These are phyloP conservation scores for Orbilia quercus DNA, from an alignment of 2,329 filamentous ascomycete species.

Conservation along the genomic window DNA sequence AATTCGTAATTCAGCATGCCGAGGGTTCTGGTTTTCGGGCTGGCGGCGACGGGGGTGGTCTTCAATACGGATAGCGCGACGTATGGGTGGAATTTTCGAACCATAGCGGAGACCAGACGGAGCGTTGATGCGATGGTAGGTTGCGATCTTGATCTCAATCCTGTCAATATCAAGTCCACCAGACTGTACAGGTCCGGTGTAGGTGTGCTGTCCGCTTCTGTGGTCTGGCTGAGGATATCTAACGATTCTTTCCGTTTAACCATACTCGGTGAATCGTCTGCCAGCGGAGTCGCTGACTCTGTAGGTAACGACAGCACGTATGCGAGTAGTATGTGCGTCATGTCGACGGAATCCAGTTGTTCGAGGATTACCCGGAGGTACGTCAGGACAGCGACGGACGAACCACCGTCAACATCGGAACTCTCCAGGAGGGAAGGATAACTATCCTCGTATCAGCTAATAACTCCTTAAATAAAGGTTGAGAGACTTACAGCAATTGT, in stretches of 20 bases:
- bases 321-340: conserved; percentile 91
- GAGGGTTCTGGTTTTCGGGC: conserved; percentile 72
- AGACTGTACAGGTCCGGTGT: conserved; percentile 93
- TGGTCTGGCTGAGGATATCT: conserved; percentile 83
- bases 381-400: conserved; percentile 92
- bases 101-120: conserved; percentile 84
- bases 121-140: conserved; percentile 92
- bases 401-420: conserved; percentile 95
- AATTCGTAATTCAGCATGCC: conserved; percentile 81
- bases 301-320: conserved; percentile 88
- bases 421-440: conserved; percentile 96
- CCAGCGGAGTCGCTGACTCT: conserved; percentile 66
- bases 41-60: conserved; percentile 70
- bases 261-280: conserved; percentile 66
- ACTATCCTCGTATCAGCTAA: conserved; percentile 65
- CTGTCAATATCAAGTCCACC: conserved; percentile 87
- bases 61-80: conserved; percentile 80
- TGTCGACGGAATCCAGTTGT: conserved; percentile 88
- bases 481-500: conserved; percentile 79
- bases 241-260: conserved; percentile 87
- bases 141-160: conserved; percentile 82
- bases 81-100: conserved; percentile 88
- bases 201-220: conserved; percentile 77
- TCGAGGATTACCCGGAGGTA: conserved; percentile 92
- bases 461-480: conserved; percentile 13